A percentile compares a stretch with the other conserved stretches of the same genome.
phyloP scores from a whole-genome alignment of 345 rosid genomes.

The Ricinus communis region DNA sequence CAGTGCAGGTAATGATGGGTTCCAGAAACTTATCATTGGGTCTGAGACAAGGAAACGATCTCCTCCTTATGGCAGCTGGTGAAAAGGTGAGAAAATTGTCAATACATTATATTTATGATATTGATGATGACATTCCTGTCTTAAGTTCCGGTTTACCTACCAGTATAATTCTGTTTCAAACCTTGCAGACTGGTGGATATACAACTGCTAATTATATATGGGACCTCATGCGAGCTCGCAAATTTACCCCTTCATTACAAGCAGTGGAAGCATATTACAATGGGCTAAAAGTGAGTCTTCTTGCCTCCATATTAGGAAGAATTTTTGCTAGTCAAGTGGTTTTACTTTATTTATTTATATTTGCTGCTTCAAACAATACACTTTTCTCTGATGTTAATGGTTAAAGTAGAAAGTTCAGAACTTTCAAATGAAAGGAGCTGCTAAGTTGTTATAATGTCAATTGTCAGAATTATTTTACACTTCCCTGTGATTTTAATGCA shows the following conservation, averaged over 20 bases:
- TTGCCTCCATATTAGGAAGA: background rate
- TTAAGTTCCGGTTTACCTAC: no score
- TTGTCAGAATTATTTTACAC: no score
- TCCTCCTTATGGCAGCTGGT: constrained; percentile 76
- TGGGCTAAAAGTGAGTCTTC: constrained; percentile 66
- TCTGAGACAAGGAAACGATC: constrained; percentile 62
- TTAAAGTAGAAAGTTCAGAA: background rate
- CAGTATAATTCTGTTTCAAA: no score
- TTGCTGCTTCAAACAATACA: background rate
- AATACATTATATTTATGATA: background rate
- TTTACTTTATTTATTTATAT: background rate
- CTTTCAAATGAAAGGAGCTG: no score
- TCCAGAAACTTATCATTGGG: constrained; percentile 55
- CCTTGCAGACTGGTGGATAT: constrained; percentile 76
- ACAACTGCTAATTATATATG: constrained; percentile 80
- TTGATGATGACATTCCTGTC: constrained; percentile 5
- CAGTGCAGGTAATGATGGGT: constrained; percentile 62
- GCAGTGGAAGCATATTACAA: constrained; percentile 83
- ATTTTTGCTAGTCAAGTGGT: background rate
- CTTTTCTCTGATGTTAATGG: background rate
- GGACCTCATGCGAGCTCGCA: constrained; percentile 87
- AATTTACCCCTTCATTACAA: constrained; percentile 35
- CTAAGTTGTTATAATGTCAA: no score
- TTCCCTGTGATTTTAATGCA: no score
- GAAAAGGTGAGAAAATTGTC: constrained; percentile 60